Percentiles rank a stretch among this genome's conserved stretches.
These are phyloP conservation scores for Metroxylon sagu DNA, from an alignment of 176 grass and related monocot genomes.

Conservation along the genomic window DNA sequence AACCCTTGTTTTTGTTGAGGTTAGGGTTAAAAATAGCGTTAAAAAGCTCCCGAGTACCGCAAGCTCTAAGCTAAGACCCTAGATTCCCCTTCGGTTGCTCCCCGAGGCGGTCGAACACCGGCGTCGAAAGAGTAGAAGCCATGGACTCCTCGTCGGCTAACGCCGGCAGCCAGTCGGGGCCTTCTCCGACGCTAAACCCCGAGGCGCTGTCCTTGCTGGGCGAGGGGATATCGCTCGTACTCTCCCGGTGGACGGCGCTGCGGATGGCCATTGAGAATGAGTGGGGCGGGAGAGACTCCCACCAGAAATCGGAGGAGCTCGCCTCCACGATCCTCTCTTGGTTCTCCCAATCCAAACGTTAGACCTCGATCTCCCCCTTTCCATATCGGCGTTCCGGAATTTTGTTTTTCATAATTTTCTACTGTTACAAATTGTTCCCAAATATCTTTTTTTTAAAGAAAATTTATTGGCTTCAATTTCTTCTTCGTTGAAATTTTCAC, in stretches of 20 bases:
- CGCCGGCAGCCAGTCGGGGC: no score
- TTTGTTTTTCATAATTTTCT: not conserved
- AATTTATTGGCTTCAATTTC: no score
- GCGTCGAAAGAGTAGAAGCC: no score
- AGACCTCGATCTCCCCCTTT: not conserved
- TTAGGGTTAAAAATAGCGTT: no score
- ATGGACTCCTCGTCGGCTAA: no score
- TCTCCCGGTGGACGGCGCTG: slow-evolving; percentile 66
- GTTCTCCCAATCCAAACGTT: slow-evolving; percentile 57
- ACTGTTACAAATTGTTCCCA: not conserved
- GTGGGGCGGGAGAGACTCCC: slow-evolving; percentile 73
- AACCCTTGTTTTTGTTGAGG: no score
- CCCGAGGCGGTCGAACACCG: no score
- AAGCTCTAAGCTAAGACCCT: no score
- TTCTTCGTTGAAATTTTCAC: not conserved
- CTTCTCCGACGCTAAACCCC: not conserved
- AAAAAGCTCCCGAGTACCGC: no score
- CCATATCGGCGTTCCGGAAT: not conserved
- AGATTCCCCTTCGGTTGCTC: no score
- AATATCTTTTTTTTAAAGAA: no score
- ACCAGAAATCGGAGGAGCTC: slow-evolving; percentile 50
- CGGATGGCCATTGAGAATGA: slow-evolving; percentile 79
- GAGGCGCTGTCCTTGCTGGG: slow-evolving; percentile 25
- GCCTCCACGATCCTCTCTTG: slow-evolving; percentile 42
- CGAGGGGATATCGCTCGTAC: slow-evolving; percentile 55